Percentiles rank a stretch among this genome's conserved stretches.
phyloP scores from a whole-genome alignment of 2,329 filamentous ascomycete species.

The Colletotrichum costaricense region DNA sequence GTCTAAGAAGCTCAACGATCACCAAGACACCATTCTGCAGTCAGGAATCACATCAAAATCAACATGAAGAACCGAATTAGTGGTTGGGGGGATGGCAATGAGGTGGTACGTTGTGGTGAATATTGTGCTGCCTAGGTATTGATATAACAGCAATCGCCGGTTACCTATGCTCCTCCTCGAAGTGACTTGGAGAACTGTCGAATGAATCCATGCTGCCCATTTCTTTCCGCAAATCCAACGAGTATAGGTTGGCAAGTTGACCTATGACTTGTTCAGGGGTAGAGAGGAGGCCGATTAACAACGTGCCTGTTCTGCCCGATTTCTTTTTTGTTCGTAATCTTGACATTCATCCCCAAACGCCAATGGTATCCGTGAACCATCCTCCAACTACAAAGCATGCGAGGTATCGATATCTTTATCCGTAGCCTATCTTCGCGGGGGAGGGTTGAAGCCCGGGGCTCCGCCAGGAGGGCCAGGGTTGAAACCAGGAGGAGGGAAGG shows the following conservation, averaged over 20 bases:
- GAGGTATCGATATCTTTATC: slow-evolving; percentile 35
- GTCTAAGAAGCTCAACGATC: neutral
- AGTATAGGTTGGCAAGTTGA: slow-evolving; percentile 11
- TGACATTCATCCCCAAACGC: slow-evolving; percentile 45
- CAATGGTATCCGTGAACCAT: slow-evolving; percentile 41
- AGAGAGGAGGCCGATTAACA: slow-evolving; percentile 13
- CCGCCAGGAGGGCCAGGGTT: slow-evolving; percentile 59
- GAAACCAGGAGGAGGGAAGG: slow-evolving; percentile 64
- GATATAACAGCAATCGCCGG: neutral
- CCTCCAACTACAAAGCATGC: slow-evolving; percentile 36
- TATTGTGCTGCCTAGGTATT: neutral
- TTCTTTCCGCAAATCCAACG: slow-evolving; percentile 18
- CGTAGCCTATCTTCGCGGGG: slow-evolving; percentile 66
- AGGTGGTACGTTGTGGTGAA: neutral
- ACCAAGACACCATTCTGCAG: neutral
- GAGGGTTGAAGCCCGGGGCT: slow-evolving; percentile 80
- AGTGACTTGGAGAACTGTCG: neutral
- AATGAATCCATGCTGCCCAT: slow-evolving; percentile 18
- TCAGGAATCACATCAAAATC: neutral
- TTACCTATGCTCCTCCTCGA: neutral
- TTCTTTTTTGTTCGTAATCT: slow-evolving; percentile 25
- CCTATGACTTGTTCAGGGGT: slow-evolving; percentile 30
- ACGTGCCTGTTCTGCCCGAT: slow-evolving; percentile 20
- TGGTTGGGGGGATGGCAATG: neutral
- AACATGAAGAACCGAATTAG: neutral